phyloP scores from a whole-genome alignment of 768 basidiomycete species.

The Clitopilus hobsonii region DNA sequence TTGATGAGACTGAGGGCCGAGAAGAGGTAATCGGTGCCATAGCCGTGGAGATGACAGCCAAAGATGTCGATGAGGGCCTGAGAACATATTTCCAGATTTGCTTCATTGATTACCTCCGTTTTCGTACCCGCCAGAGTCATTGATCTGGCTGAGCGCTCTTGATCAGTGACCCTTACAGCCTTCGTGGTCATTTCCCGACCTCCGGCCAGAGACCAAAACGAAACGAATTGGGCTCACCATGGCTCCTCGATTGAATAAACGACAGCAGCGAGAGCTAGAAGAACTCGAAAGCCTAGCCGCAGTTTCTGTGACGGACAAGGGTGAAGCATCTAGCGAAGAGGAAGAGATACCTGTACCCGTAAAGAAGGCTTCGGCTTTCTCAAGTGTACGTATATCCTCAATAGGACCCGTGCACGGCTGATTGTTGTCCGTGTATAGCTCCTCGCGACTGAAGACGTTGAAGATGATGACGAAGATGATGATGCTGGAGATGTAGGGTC shows the following conservation, averaged over 20 bases:
- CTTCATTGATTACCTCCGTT: no score
- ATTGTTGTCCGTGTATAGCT: constrained; percentile 28
- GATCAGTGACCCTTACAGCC: no score
- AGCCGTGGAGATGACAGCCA: no score
- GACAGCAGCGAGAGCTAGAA: constrained; percentile 83
- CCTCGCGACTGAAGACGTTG: constrained; percentile 26
- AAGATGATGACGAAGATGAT: constrained; percentile 16
- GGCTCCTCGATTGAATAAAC: constrained; percentile 75
- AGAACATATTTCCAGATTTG: no score
- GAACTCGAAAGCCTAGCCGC: constrained; percentile 71
- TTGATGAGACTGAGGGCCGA: no score
- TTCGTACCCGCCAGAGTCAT: no score
- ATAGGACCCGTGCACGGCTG: background rate
- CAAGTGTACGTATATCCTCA: constrained; percentile 30
- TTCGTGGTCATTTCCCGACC: no score
- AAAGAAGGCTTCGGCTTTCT: constrained; percentile 29
- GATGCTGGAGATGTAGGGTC: constrained; percentile 26
- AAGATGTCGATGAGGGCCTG: no score
- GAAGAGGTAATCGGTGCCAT: no score
- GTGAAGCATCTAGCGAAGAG: constrained; percentile 31
- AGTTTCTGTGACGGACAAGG: constrained; percentile 25
- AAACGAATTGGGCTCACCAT: no score
- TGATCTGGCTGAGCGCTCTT: no score
- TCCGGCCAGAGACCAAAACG: no score
- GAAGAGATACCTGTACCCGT: constrained; percentile 15